phyloP scores from a whole-genome alignment of 2,329 filamentous ascomycete genomes.

The Aureobasidium melanogenum region DNA sequence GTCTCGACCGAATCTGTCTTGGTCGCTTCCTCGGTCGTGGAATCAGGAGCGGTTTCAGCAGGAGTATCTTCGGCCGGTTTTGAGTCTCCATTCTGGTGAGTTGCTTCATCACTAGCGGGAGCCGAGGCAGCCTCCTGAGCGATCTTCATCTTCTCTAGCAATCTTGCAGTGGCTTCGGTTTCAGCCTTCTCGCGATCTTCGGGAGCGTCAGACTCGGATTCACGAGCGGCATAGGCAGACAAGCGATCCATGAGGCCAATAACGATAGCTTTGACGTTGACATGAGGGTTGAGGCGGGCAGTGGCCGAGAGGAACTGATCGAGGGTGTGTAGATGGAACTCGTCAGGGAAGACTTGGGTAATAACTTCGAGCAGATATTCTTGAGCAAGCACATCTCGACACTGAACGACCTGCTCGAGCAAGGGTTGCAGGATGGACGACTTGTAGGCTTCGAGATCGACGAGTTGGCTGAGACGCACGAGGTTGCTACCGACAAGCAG shows the following conservation, averaged over 20 bases:
- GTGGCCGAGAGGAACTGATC: slow-evolving; percentile 93
- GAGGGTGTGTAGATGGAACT: slow-evolving; percentile 93
- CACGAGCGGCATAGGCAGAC: slow-evolving; percentile 87
- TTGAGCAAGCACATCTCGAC: slow-evolving; percentile 90
- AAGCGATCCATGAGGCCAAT: slow-evolving; percentile 96
- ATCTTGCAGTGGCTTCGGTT: slow-evolving; percentile 67
- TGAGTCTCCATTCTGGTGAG: slow-evolving; percentile 19
- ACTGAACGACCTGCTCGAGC: slow-evolving; percentile 95
- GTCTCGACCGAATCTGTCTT: slow-evolving; percentile 24
- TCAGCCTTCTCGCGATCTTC: slow-evolving; percentile 70
- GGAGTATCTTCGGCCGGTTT: slow-evolving; percentile 20
- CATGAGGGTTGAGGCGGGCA: slow-evolving; percentile 84
- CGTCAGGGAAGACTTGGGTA: slow-evolving; percentile 96
- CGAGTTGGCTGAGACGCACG: slow-evolving; percentile 86
- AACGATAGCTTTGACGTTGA: slow-evolving; percentile 96
- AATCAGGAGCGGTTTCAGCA: slow-evolving; percentile 18
- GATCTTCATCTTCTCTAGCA: slow-evolving; percentile 71
- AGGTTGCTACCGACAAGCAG: slow-evolving; percentile 93
- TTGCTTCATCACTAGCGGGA: slow-evolving; percentile 25
- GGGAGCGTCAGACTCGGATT: slow-evolving; percentile 61
- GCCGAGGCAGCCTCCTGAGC: slow-evolving; percentile 41
- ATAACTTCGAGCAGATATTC: slow-evolving; percentile 98
- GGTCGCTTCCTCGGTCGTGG: slow-evolving; percentile 22
- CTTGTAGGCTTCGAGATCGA: slow-evolving; percentile 92
- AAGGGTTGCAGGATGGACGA: slow-evolving; percentile 79